Conservation (phyloP, 192 early-diverging fungal genomes). For the Diversispora epigaea region DNA sequence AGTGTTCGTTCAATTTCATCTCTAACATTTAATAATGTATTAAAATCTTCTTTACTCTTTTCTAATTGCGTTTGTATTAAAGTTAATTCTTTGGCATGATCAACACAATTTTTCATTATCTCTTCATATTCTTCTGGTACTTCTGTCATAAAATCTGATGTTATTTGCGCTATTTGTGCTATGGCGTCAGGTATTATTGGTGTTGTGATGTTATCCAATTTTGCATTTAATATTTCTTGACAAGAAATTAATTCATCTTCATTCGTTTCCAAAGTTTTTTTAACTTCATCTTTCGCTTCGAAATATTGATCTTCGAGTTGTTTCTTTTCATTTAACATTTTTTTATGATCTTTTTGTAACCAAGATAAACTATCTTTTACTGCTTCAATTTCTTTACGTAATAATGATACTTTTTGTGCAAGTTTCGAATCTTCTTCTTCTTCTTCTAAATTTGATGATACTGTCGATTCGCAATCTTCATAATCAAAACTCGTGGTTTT, state of each 20-base stretch:
- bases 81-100: constrained; percentile 23
- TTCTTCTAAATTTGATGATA: not conserved
- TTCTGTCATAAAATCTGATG: not conserved
- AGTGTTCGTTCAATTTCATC: constrained; percentile 21
- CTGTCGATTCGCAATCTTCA: not conserved
- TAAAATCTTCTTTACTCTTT: constrained; percentile 24
- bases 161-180: too few relatives aligned
- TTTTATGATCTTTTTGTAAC: constrained; percentile 22
- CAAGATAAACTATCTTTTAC: constrained; percentile 19
- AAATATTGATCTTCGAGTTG: constrained; percentile 28
- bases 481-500: constrained; percentile 30
- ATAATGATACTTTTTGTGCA: not conserved
- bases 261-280: constrained; percentile 24
- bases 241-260: not conserved
- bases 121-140: constrained; percentile 4
- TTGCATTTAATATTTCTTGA: constrained; percentile 25
- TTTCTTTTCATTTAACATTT: constrained; percentile 31
- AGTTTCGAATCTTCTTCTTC: not conserved
- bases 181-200: too few relatives aligned
- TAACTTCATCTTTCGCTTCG: constrained; percentile 20
- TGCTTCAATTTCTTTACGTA: constrained; percentile 29
- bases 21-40: constrained; percentile 8
- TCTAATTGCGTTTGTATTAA: constrained; percentile 16
- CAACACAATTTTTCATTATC: constrained; percentile 27
- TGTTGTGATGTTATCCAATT: not conserved